Base-by-base conservation (phyloP, 306 rosid genomes). In the Cicer arietinum region DNA sequence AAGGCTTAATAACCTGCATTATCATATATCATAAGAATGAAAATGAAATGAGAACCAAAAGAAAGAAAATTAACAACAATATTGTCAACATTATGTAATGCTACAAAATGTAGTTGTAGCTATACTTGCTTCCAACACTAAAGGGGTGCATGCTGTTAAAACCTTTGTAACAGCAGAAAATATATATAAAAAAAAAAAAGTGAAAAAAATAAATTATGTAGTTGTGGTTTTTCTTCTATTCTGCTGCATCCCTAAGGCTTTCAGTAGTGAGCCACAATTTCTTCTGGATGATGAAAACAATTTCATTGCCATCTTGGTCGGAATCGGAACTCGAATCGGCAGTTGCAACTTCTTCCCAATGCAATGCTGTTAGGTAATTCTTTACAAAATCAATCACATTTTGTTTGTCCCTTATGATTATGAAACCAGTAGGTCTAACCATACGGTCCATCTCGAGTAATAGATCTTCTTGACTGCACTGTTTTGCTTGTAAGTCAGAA, bases 391-490 rank as follows among this genome's bases (percentile, higher is more conserved):
- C 93, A 37, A 94, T 80, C 82, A 88, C 86, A 1, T 80, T 68
- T 67, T 85, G 97, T 54, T 89, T 94, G 76, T 92, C 95, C 0
- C 81, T 74, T 75, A 94, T 83, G 65, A 94, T 89, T 74, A 90
- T 41, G 62, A 94, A 94, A 69, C 98, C 97, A 0, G 95, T 89
- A 2, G 97, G 98, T 76, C 96, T 81, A 8, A 90, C 89, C 14
- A 94, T 61, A 65, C 95, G 95, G 61, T 94, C 99, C 90, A 94
- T 92, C 88, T 90, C 96, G 11, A 94, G 75, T 80, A 94, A 77
- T 41, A 92, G 84, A 85, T 94, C 97, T 84, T 85, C 90, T 8
- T 61, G 80, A 48, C 93, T 88, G 42, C 97, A 94, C 8, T 83
- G 91, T 74, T 82, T 88, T 74, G 81, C 90, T 80, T 84, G 89